Conservation (phyloP, 805 yeast genomes). For the Isabelozyma rhagii region DNA sequence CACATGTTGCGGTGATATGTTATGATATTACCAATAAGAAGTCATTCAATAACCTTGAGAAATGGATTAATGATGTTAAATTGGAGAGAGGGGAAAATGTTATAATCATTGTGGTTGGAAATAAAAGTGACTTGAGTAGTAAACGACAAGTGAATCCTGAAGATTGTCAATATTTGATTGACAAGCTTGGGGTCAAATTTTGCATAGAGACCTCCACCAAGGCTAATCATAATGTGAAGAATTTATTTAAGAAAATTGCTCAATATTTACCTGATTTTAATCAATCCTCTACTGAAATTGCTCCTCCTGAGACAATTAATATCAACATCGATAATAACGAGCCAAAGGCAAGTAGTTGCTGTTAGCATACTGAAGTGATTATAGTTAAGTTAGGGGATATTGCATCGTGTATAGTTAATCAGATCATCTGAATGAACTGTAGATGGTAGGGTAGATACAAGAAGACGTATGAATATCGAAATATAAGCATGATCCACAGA, state of each 20-base stretch:
- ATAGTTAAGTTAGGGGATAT: not conserved
- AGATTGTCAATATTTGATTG: constrained; percentile 80
- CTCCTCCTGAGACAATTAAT: constrained; percentile 35
- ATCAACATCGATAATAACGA: constrained; percentile 29
- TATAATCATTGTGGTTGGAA: constrained; percentile 86
- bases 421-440: not conserved
- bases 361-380: constrained; percentile 5
- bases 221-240: constrained; percentile 90
- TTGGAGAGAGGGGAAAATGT: constrained; percentile 92
- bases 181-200: constrained; percentile 68
- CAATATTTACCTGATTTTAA: constrained; percentile 81
- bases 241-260: constrained; percentile 85
- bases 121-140: constrained; percentile 78
- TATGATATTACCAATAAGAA: constrained; percentile 88
- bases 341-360: constrained; percentile 11
- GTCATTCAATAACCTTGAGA: constrained; percentile 77
- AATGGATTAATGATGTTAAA: constrained; percentile 94
- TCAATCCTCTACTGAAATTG: constrained; percentile 11
- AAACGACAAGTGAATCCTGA: constrained; percentile 78
- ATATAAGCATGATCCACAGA: too few species aligned
- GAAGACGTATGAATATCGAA: not conserved
- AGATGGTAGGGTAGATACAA: not conserved
- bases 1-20: constrained; percentile 95
- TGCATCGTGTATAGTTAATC: not conserved
- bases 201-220: constrained; percentile 93